Evolutionary conservation across 192 early-diverging fungal species (phyloP), one percentile per base, ranked within the genome.

Genomic region (Backusella macrospora): DNA sequence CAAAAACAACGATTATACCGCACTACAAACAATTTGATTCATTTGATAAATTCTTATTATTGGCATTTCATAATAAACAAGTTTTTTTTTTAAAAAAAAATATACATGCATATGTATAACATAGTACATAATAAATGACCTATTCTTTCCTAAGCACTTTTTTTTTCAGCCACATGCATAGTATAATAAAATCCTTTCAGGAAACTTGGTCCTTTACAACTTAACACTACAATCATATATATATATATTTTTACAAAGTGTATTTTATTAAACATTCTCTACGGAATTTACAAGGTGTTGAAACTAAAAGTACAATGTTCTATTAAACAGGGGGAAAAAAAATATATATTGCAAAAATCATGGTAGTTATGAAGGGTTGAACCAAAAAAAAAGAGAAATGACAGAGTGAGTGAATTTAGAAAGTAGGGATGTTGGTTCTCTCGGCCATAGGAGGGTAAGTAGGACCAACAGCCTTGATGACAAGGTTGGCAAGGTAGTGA

Each of bases 401-500:
- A 49, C n/a, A 21, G 29, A 64, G 65, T 23, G 23, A 45, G 39
- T 15, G 15, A 18, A 62, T 45, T 74, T 80, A 80, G 59, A 80
- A 80, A n/a, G 47, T 72, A 42, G 78, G 78, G 39, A 75, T 46
- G 67, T 63, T 73, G 70, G 63, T 71, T 62, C 71, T 75, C 23
- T 72, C 70, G n/a, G 49, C 74, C 49, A 66, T 64, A 45, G 70
- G 70, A 62, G 93, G 93, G 75, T 91, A 94, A 77, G 88, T 89
- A 68, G 93, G 90, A 62, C 93, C 92, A 47, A 90, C 81, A 78
- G 82, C 82, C 76, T 90, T 90, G 83, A 98, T 96, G 68, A 95
- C 96, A 72, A 92, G 80, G 76, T 90, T 86, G 68, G 96, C 98
- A 39, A 97, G 81, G 85, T 95, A 98, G 82, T 96, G 92, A 43